A percentile compares a stretch with the other conserved stretches of the same genome.
These are phyloP conservation scores for Ophiostoma piceae DNA, from an alignment of 2,329 filamentous ascomycete species.

Conservation along the genomic window DNA sequence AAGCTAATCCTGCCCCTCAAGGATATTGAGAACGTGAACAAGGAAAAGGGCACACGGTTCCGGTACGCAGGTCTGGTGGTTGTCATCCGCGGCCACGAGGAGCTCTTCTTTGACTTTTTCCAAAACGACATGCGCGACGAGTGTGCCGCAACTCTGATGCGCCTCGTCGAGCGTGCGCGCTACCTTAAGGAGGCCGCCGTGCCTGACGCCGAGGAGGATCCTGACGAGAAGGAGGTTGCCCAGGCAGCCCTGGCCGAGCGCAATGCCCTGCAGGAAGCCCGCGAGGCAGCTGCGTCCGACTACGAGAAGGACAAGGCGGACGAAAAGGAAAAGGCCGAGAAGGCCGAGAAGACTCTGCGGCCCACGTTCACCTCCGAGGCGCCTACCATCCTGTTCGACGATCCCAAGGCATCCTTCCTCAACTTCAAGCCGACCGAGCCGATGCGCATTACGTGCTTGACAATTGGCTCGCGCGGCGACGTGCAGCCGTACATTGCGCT, in stretches of 20 bases:
- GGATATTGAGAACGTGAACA: constrained; percentile 88
- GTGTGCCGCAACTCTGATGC: constrained; percentile 75
- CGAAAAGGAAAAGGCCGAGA: constrained; percentile 26
- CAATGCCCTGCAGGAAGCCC: constrained; percentile 70
- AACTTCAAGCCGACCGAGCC: constrained; percentile 82
- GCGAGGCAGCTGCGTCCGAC: constrained; percentile 35
- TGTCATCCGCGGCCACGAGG: constrained; percentile 90
- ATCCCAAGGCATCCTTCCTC: constrained; percentile 78
- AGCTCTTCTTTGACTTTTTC: constrained; percentile 92
- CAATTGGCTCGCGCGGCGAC: constrained; percentile 91
- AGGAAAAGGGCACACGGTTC: constrained; percentile 90
- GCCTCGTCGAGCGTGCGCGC: constrained; percentile 66
- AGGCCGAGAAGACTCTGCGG: constrained; percentile 41
- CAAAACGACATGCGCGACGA: constrained; percentile 76
- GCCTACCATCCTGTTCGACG: constrained; percentile 81
- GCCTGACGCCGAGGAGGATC: constrained; percentile 61
- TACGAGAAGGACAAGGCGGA: neutral
- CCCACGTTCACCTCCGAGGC: constrained; percentile 48
- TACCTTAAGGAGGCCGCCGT: constrained; percentile 63
- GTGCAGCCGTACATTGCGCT: constrained; percentile 97
- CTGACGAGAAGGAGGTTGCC: constrained; percentile 64
- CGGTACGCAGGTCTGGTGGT: constrained; percentile 86
- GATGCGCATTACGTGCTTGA: constrained; percentile 83
- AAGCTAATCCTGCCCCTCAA: constrained; percentile 87
- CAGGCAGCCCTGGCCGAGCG: constrained; percentile 75